A percentile compares a stretch with the other conserved stretches of the same genome.
phyloP scores from a whole-genome alignment of 805 yeast species.

The Starmerella lactis-condensi region DNA sequence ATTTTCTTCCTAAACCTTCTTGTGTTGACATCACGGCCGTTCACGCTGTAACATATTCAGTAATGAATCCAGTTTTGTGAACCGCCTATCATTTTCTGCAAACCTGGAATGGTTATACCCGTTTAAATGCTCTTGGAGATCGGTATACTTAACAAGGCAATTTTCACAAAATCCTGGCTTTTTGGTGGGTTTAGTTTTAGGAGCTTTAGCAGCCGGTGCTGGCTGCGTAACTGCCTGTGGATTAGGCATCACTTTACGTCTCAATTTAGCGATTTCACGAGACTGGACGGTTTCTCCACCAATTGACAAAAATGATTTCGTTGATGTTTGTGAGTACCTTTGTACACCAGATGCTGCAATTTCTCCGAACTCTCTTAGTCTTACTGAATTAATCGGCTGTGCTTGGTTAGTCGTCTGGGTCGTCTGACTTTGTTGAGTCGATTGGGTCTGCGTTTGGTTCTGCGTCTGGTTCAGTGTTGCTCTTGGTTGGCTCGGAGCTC shows the following conservation, averaged over 20 bases:
- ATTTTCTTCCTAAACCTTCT: no score
- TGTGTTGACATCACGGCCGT: no score
- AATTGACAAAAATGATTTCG: slow-evolving; percentile 20
- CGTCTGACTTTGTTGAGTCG: no score
- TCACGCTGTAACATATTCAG: slow-evolving; percentile 32
- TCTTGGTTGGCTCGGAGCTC: no score
- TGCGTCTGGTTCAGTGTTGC: no score
- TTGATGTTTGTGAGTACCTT: slow-evolving; percentile 27
- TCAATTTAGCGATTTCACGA: slow-evolving; percentile 27
- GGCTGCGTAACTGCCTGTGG: slow-evolving; percentile 3
- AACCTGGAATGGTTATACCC: slow-evolving; percentile 58
- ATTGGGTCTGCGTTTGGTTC: no score
- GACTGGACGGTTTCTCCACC: slow-evolving; percentile 21
- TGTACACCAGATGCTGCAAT: slow-evolving; percentile 45
- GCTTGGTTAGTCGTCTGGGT: no score
- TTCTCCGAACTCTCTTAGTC: slow-evolving; percentile 27
- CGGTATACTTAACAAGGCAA: slow-evolving; percentile 67
- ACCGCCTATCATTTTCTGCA: slow-evolving; percentile 54
- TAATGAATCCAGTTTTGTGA: slow-evolving; percentile 56
- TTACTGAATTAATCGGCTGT: slow-evolving; percentile 7
- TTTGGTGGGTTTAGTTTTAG: slow-evolving; percentile 17
- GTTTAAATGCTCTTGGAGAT: slow-evolving; percentile 54
- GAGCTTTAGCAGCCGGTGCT: slow-evolving; percentile 8
- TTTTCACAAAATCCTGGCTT: slow-evolving; percentile 82
- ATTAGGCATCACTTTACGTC: slow-evolving; percentile 22